Conservation (phyloP, 768 basidiomycete species). For the Podaxis pistillaris region DNA sequence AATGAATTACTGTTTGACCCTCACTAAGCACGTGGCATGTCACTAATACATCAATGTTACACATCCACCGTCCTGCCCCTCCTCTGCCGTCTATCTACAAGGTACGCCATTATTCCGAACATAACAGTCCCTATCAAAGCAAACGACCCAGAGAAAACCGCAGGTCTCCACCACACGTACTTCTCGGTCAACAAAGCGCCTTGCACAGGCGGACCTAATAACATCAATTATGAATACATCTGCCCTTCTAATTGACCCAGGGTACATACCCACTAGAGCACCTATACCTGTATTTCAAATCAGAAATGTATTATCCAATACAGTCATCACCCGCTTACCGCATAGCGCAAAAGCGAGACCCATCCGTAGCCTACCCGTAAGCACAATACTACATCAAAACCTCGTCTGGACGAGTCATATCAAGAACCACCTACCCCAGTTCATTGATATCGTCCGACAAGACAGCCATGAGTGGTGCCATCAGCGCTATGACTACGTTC, state of each 20-base stretch:
- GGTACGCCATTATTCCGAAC: constrained; percentile 3
- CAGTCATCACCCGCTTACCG: constrained; percentile 9
- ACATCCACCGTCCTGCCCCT: neutral
- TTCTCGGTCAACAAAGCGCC: constrained; percentile 15
- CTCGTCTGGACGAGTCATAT: neutral
- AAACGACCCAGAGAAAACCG: constrained; percentile 16
- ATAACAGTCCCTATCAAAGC: neutral
- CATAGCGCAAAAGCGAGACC: constrained; percentile 18
- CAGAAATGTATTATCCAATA: neutral
- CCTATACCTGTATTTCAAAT: constrained; percentile 11
- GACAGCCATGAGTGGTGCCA: constrained; percentile 13
- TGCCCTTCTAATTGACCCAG: neutral
- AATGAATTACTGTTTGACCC: neutral
- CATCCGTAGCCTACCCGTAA: constrained; percentile 15
- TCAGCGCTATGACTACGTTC: constrained; percentile 14
- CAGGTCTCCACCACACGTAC: constrained; percentile 19
- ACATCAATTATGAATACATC: neutral
- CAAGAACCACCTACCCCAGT: constrained; percentile 10
- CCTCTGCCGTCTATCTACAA: neutral
- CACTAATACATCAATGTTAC: neutral
- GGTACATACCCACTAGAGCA: constrained; percentile 16
- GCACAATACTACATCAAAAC: neutral
- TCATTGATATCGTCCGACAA: constrained; percentile 11
- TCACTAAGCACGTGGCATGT: constrained; percentile 11
- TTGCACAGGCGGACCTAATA: constrained; percentile 16